A percentile compares a stretch with the other conserved stretches of the same genome.
Conservation (phyloP, 2,329 filamentous ascomycete species). For the Neocatenulostroma microsporum region DNA sequence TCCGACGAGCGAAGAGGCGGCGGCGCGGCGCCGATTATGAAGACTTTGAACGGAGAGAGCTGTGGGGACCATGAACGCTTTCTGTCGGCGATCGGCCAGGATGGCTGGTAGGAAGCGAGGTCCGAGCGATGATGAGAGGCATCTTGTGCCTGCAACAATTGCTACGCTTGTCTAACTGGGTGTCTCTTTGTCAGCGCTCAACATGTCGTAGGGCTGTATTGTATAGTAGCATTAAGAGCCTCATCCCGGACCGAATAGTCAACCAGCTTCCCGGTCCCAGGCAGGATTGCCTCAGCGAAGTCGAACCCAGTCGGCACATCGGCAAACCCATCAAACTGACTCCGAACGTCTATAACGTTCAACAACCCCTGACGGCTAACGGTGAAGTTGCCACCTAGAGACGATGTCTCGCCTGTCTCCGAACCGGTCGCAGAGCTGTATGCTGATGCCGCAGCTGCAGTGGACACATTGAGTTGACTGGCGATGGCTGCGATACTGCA, state of each 20-base stretch:
- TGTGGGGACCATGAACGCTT: too few species aligned
- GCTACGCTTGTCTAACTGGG: too few species aligned
- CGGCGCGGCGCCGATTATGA: too few species aligned
- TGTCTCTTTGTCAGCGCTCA: too few species aligned
- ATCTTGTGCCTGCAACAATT: too few species aligned
- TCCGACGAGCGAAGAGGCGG: too few species aligned
- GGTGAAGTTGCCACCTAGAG: conserved; percentile 1
- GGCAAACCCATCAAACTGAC: conserved; percentile 1
- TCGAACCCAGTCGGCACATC: background rate
- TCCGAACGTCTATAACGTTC: conserved; percentile 1
- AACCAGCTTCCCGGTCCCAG: background rate
- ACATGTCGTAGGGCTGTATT: too few species aligned
- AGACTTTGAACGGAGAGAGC: too few species aligned
- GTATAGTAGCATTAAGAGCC: background rate
- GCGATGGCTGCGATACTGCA: conserved; percentile 1
- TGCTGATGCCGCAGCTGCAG: background rate
- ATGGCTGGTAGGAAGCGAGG: too few species aligned
- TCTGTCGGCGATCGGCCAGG: too few species aligned
- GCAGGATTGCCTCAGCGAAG: conserved; percentile 1
- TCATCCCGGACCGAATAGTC: conserved; percentile 1
- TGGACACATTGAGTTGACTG: background rate
- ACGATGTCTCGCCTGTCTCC: conserved; percentile 1
- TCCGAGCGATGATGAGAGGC: too few species aligned
- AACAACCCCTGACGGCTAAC: background rate
- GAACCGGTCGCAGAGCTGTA: background rate